Evolutionary conservation across 352 stramenopile genomes (phyloP).

Genomic region (Phytophthora multivora): DNA sequence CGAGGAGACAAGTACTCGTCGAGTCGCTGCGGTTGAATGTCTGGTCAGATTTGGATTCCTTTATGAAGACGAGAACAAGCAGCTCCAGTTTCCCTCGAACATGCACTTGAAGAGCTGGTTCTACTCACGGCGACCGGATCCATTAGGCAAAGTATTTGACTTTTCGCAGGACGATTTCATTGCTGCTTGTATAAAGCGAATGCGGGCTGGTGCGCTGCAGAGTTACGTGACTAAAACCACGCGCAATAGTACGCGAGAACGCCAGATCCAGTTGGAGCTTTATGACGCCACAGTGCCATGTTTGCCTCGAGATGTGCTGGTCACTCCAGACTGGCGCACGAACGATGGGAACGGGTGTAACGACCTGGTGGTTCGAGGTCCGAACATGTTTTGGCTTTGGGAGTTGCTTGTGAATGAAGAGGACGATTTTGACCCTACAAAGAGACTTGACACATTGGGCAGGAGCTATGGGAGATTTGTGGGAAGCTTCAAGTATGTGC

Average conservation of each 20-base stretch:
- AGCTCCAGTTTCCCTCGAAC: too few species aligned
- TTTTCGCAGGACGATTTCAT: too few species aligned
- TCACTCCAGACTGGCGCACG: constrained; percentile 28
- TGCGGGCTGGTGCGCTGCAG: background rate
- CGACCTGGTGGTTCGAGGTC: constrained; percentile 36
- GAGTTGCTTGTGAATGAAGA: constrained; percentile 37
- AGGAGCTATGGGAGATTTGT: constrained; percentile 27
- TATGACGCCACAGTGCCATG: constrained; percentile 25
- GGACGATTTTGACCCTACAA: constrained; percentile 18
- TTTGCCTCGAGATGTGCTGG: constrained; percentile 26
- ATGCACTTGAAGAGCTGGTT: too few species aligned
- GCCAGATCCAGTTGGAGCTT: constrained; percentile 41
- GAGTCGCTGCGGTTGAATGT: too few species aligned
- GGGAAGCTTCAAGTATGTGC: constrained; percentile 31
- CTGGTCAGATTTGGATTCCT: too few species aligned
- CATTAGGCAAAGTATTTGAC: too few species aligned
- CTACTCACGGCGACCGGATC: too few species aligned
- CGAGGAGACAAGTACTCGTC: too few species aligned
- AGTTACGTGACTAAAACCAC: background rate
- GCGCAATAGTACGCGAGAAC: constrained; percentile 22
- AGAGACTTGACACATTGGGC: constrained; percentile 25
- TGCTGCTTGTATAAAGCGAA: background rate
- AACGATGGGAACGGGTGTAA: constrained; percentile 31
- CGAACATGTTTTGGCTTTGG: constrained; percentile 28
- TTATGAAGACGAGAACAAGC: too few species aligned